Conservation (phyloP, 192 early-diverging fungal genomes). For the Ambispora gerdemannii region DNA sequence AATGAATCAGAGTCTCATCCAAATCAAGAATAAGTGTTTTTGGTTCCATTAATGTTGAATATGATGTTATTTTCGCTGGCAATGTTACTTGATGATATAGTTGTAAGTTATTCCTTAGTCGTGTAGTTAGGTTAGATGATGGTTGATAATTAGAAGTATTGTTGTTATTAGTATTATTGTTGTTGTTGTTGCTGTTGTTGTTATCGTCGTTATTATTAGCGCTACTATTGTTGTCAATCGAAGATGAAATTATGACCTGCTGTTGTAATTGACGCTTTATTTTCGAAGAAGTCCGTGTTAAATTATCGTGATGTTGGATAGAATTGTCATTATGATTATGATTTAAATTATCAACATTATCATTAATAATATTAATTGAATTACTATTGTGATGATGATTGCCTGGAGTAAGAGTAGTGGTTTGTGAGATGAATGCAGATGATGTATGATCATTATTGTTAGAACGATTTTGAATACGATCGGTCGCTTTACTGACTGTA, state of each 20-base stretch:
- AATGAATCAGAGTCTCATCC: conserved; percentile 87
- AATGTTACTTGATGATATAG: not conserved
- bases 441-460: conserved; percentile 7
- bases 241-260: conserved; percentile 1
- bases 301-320: not conserved
- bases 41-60: conserved; percentile 32
- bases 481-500: conserved; percentile 23
- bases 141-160: not conserved
- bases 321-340: not conserved
- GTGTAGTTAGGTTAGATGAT: not conserved
- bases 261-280: conserved; percentile 25
- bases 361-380: not conserved
- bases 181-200: no score
- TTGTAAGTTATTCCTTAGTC: conserved; percentile 1
- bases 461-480: conserved; percentile 1
- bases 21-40: conserved; percentile 71
- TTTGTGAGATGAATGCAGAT: conserved; percentile 2
- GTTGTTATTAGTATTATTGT: no score
- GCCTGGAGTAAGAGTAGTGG: not conserved
- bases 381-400: not conserved
- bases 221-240: not conserved
- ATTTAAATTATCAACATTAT: not conserved
- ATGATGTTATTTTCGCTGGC: conserved; percentile 14
- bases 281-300: conserved; percentile 19
- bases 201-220: no score